Evolutionary conservation across 306 rosid species (phyloP).

Genomic region (Dryas drummondii): DNA sequence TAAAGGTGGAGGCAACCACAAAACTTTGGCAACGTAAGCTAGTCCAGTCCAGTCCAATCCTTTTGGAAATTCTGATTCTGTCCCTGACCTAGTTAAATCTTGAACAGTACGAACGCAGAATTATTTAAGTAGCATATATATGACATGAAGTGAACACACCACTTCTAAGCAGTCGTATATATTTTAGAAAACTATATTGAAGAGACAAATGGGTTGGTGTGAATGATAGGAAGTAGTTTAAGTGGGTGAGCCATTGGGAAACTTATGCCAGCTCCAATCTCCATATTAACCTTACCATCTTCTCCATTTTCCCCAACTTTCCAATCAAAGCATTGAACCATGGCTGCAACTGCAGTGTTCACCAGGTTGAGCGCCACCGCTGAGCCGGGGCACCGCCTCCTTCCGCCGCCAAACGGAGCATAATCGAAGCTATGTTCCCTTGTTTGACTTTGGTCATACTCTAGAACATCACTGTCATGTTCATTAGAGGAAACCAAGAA

Average conservation of each 20-base stretch:
- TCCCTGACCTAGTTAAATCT: too few relatives aligned
- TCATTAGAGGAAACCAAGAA: conserved; percentile 27
- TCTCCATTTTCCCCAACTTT: conserved; percentile 30
- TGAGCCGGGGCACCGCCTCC: conserved; percentile 51
- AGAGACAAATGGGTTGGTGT: conserved; percentile 20
- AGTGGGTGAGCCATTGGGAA: conserved; percentile 40
- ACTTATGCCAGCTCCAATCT: conserved; percentile 46
- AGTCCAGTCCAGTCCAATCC: too few relatives aligned
- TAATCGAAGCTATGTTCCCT: conserved; percentile 34
- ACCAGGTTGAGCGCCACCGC: conserved; percentile 38
- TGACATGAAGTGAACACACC: too few relatives aligned
- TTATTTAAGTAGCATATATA: too few relatives aligned
- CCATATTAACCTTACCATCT: conserved; percentile 41
- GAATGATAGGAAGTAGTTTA: conserved; percentile 19
- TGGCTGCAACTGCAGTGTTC: conserved; percentile 33
- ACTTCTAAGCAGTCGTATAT: too few relatives aligned
- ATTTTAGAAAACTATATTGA: background rate
- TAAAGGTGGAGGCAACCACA: too few relatives aligned
- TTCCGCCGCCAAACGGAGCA: conserved; percentile 51
- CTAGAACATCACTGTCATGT: conserved; percentile 8
- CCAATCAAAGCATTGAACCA: conserved; percentile 70
- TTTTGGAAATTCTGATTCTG: too few relatives aligned
- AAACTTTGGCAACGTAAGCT: too few relatives aligned
- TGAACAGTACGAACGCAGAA: too few relatives aligned
- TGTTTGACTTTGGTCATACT: background rate